phyloP scores from a whole-genome alignment of 306 rosid genomes.

The Malus orientalis region DNA sequence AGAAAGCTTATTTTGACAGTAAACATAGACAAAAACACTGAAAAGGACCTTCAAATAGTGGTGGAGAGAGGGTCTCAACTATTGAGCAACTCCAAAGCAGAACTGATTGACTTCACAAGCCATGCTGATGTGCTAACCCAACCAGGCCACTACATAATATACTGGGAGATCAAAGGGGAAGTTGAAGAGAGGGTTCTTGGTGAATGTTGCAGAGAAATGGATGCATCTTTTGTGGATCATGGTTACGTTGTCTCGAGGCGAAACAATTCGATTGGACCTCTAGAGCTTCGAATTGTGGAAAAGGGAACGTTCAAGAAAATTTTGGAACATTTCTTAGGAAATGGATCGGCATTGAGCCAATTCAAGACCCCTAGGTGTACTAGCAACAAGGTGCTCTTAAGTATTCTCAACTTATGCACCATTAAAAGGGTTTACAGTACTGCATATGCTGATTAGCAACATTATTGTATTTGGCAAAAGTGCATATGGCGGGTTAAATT shows the following conservation, averaged over 20 bases:
- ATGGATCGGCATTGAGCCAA: slow-evolving; percentile 72
- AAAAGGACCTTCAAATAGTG: slow-evolving; percentile 77
- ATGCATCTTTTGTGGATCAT: slow-evolving; percentile 58
- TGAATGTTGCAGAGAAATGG: slow-evolving; percentile 71
- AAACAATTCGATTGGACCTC: slow-evolving; percentile 65
- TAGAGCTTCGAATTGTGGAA: slow-evolving; percentile 61
- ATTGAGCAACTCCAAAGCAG: slow-evolving; percentile 39
- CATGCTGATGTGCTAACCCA: slow-evolving; percentile 39
- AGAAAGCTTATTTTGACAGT: slow-evolving; percentile 63
- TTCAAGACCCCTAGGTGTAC: slow-evolving; percentile 96
- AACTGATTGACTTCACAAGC: slow-evolving; percentile 77
- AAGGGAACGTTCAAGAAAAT: slow-evolving; percentile 72
- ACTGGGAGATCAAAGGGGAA: slow-evolving; percentile 83
- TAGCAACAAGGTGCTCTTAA: slow-evolving; percentile 35
- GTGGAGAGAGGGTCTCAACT: slow-evolving; percentile 61
- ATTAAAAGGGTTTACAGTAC: slow-evolving; percentile 42
- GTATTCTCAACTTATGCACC: slow-evolving; percentile 45
- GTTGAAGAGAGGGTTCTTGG: slow-evolving; percentile 39
- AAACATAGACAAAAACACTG: slow-evolving; percentile 87
- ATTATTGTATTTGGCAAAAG: not conserved
- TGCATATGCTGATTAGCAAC: slow-evolving; percentile 31
- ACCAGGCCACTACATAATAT: slow-evolving; percentile 73
- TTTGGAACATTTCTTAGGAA: slow-evolving; percentile 53
- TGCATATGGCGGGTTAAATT: not conserved
- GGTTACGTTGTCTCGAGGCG: slow-evolving; percentile 81